Conservation (phyloP, 495 filamentous ascomycete genomes). For the Staphylotrichum longicolle region DNA sequence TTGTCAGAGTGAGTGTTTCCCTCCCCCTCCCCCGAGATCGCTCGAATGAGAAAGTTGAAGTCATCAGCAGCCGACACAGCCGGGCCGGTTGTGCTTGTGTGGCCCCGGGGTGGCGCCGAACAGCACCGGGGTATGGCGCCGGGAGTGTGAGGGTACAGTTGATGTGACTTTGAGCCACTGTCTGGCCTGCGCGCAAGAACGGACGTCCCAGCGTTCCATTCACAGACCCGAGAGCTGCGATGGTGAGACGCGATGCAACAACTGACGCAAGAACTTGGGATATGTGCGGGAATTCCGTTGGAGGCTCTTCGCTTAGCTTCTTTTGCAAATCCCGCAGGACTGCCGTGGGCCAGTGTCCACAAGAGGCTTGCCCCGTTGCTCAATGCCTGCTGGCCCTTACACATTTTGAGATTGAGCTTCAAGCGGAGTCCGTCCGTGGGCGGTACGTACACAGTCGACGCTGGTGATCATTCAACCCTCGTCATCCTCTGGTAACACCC, state of each 20-base stretch:
- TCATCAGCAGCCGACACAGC: not conserved
- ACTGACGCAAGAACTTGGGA: constrained; percentile 16
- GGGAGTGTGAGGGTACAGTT: not conserved
- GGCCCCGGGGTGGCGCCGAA: constrained; percentile 17
- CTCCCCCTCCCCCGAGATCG: no score
- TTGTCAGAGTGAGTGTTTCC: not conserved
- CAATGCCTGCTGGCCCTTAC: not conserved
- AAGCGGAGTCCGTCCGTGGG: no score
- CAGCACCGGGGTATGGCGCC: not conserved
- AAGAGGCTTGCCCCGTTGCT: not conserved
- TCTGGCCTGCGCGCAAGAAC: constrained; percentile 9
- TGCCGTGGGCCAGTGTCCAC: not conserved
- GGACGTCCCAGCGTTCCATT: constrained; percentile 30
- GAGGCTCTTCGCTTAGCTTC: constrained; percentile 13
- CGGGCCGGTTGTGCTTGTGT: constrained; percentile 9
- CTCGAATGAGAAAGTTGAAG: not conserved
- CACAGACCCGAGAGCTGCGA: constrained; percentile 31
- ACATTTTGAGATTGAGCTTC: no score
- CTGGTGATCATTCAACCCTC: no score
- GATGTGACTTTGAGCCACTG: not conserved
- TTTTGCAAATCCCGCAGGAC: constrained; percentile 18
- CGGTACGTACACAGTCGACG: no score
- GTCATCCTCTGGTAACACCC: no score
- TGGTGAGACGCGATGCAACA: constrained; percentile 37
- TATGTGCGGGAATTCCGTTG: constrained; percentile 10